These are phyloP conservation scores for Thuidium tamariscinum DNA, from an alignment of 225 moss, liverwort and hornwort species.

Conservation along the genomic window DNA sequence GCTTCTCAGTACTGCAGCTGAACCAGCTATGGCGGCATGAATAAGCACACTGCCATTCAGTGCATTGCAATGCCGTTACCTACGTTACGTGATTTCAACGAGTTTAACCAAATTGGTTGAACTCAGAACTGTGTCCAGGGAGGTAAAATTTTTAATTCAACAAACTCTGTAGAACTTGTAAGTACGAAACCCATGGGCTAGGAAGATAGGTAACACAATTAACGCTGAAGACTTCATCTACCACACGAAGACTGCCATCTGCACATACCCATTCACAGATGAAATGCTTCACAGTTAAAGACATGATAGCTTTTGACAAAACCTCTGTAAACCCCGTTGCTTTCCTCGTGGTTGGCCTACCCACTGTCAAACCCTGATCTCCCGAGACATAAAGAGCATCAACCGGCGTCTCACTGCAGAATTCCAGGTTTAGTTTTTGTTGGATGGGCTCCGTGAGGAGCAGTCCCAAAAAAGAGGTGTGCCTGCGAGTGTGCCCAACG, in stretches of 20 bases:
- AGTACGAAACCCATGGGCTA: background rate
- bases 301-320: background rate
- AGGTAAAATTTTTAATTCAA: background rate
- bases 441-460: conserved; percentile 1
- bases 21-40: background rate
- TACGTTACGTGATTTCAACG: background rate
- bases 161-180: background rate
- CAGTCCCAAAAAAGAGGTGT: background rate
- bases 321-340: background rate
- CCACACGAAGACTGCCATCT: background rate
- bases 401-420: no score
- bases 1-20: no score
- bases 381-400: no score
- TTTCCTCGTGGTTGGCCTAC: background rate
- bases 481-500: background rate
- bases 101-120: background rate
- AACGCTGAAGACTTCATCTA: background rate
- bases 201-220: background rate
- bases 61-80: background rate
- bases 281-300: background rate
- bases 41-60: background rate
- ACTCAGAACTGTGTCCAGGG: no score
- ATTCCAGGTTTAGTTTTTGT: background rate
- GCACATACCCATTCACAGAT: background rate
- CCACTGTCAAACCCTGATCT: background rate